A percentile compares a stretch with the other conserved stretches of the same genome.
phyloP scores from a whole-genome alignment of 352 stramenopile species.

The Globisporangium paddicum region DNA sequence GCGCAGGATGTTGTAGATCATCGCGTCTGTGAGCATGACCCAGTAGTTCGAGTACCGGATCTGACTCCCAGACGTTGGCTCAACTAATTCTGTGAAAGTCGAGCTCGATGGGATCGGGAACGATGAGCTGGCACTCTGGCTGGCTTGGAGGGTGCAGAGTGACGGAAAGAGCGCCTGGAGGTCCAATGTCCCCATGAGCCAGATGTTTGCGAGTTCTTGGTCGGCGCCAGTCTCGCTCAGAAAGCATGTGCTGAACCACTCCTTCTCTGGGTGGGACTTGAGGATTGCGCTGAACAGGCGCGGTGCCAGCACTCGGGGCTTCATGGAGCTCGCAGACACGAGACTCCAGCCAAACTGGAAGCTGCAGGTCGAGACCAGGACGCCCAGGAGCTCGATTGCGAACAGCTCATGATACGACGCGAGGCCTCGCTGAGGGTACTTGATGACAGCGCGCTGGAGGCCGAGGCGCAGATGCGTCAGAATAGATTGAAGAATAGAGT shows the following conservation, averaged over 20 bases:
- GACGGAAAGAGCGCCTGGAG: conserved; percentile 26
- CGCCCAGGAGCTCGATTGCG: conserved; percentile 59
- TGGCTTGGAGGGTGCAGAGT: conserved; percentile 2
- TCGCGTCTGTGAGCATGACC: conserved; percentile 61
- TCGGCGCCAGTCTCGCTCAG: conserved; percentile 50
- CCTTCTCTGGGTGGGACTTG: conserved; percentile 49
- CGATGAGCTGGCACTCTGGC: conserved; percentile 13
- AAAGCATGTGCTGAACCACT: conserved; percentile 67
- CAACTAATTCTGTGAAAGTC: neutral
- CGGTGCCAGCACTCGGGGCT: conserved; percentile 47
- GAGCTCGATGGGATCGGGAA: conserved; percentile 9
- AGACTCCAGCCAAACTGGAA: conserved; percentile 63
- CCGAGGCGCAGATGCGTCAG: conserved; percentile 29
- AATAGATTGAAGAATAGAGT: conserved; percentile 23
- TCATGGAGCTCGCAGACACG: conserved; percentile 29
- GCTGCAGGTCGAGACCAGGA: conserved; percentile 48
- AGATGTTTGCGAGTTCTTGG: conserved; percentile 49
- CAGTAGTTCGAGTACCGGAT: conserved; percentile 60
- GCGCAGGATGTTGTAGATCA: conserved; percentile 51
- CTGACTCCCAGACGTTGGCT: neutral
- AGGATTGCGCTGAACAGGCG: conserved; percentile 52
- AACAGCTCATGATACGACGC: conserved; percentile 50
- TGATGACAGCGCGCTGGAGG: conserved; percentile 55
- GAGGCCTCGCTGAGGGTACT: conserved; percentile 28
- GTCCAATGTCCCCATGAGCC: conserved; percentile 68